These are phyloP conservation scores for Xylaria venustula DNA, from an alignment of 495 filamentous ascomycete species.

Conservation along the genomic window DNA sequence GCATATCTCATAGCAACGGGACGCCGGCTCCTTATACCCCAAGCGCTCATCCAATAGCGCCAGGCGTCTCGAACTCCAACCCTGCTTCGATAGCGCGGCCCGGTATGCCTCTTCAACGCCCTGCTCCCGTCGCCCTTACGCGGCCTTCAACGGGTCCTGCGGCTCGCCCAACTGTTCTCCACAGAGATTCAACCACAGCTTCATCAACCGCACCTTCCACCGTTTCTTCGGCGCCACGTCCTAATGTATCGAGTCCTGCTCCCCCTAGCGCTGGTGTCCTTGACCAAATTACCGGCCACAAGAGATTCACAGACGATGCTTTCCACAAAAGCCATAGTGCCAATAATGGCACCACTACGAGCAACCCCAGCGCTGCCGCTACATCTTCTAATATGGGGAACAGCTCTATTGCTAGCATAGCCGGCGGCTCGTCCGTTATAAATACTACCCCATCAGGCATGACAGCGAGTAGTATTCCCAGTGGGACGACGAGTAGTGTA, in stretches of 20 bases:
- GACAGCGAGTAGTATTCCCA: background rate
- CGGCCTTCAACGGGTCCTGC: slow-evolving; percentile 25
- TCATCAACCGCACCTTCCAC: background rate
- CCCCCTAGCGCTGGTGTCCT: slow-evolving; percentile 31
- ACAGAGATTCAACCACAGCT: slow-evolving; percentile 17
- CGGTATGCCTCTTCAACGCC: slow-evolving; percentile 30
- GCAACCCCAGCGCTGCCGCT: background rate
- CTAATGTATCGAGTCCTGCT: slow-evolving; percentile 28
- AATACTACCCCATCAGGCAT: background rate
- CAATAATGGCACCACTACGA: background rate
- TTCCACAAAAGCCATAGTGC: slow-evolving; percentile 5
- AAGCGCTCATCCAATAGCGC: background rate
- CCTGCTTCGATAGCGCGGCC: slow-evolving; percentile 17
- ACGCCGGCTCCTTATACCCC: slow-evolving; percentile 3
- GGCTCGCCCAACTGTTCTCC: slow-evolving; percentile 20
- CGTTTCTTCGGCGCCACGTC: slow-evolving; percentile 15
- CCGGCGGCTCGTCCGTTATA: background rate
- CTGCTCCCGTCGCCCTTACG: slow-evolving; percentile 25
- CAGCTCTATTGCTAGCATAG: background rate
- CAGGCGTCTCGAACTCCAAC: slow-evolving; percentile 8
- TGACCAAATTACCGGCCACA: slow-evolving; percentile 31
- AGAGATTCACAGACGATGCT: slow-evolving; percentile 17
- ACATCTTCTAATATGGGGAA: background rate
- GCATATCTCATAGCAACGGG: slow-evolving; percentile 8
- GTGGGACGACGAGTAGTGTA: background rate